phyloP scores from a whole-genome alignment of 768 basidiomycete genomes.

The Xerocomellus chrysenteron region DNA sequence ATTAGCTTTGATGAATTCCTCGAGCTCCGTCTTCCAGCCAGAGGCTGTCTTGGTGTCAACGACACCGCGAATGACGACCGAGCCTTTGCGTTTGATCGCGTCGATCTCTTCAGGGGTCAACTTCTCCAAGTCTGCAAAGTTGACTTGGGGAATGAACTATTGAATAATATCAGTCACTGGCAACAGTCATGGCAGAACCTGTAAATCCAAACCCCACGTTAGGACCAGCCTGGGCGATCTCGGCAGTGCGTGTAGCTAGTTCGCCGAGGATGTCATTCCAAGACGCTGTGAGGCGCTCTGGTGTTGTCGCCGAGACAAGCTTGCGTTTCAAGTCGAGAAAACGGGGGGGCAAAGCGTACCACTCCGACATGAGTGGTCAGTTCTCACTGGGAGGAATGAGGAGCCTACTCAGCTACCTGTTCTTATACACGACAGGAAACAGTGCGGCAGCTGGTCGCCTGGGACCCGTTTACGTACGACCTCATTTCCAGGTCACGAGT shows the following conservation, averaged over 20 bases:
- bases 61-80: slow-evolving; percentile 60
- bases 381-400: background rate
- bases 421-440: slow-evolving; percentile 13
- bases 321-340: slow-evolving; percentile 58
- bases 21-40: slow-evolving; percentile 56
- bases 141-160: slow-evolving; percentile 63
- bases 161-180: background rate
- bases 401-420: background rate
- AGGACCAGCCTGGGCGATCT: slow-evolving; percentile 47
- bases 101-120: slow-evolving; percentile 47
- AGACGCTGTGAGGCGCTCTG: slow-evolving; percentile 46
- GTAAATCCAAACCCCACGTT: slow-evolving; percentile 38
- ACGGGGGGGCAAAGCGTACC: slow-evolving; percentile 33
- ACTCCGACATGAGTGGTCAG: slow-evolving; percentile 13
- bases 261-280: slow-evolving; percentile 60
- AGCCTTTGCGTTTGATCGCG: slow-evolving; percentile 53
- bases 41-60: slow-evolving; percentile 56
- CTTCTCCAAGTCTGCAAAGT: slow-evolving; percentile 51
- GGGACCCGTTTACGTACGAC: too few relatives aligned
- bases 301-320: slow-evolving; percentile 50
- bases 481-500: background rate
- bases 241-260: slow-evolving; percentile 44
- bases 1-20: slow-evolving; percentile 56
- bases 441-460: background rate
- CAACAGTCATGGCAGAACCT: background rate